Conservation (phyloP, 495 filamentous ascomycete genomes). For the Annulohypoxylon stygium region DNA sequence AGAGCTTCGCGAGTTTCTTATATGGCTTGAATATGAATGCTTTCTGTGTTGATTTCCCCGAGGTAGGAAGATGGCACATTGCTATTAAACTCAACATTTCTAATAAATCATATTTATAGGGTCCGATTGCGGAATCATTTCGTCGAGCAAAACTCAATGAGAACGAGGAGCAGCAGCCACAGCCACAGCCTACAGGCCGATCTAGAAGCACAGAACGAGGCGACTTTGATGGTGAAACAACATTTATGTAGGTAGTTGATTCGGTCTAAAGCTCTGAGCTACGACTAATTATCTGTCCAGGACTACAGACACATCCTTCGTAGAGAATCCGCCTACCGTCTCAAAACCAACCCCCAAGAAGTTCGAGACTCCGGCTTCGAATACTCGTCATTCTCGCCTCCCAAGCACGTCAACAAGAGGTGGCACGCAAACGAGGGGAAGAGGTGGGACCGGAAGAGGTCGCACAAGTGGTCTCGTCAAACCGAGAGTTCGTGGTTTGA, state of each 20-base stretch:
- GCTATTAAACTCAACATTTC: neutral
- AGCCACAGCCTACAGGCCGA: slow-evolving; percentile 27
- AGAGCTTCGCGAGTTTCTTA: slow-evolving; percentile 94
- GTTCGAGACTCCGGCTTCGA: slow-evolving; percentile 71
- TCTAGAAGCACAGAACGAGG: slow-evolving; percentile 51
- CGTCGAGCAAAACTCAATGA: slow-evolving; percentile 69
- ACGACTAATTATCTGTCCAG: slow-evolving; percentile 60
- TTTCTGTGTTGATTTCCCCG: slow-evolving; percentile 97
- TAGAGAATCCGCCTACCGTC: slow-evolving; percentile 84
- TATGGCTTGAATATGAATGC: slow-evolving; percentile 99
- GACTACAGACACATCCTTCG: slow-evolving; percentile 94
- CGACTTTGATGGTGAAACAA: slow-evolving; percentile 73
- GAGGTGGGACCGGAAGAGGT: slow-evolving; percentile 46
- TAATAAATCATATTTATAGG: slow-evolving; percentile 46
- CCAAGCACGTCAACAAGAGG: slow-evolving; percentile 58
- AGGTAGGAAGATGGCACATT: slow-evolving; percentile 65
- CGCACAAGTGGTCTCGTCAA: slow-evolving; percentile 48
- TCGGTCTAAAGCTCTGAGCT: neutral
- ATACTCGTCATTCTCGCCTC: slow-evolving; percentile 57
- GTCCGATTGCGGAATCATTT: slow-evolving; percentile 75
- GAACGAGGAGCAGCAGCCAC: slow-evolving; percentile 55
- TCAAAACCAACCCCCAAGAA: slow-evolving; percentile 74
- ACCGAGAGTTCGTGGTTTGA: slow-evolving; percentile 50
- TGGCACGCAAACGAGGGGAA: slow-evolving; percentile 51
- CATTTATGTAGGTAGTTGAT: slow-evolving; percentile 80